These are phyloP conservation scores for Plantago ovata DNA, from an alignment of 257 asterid species.

Conservation along the genomic window DNA sequence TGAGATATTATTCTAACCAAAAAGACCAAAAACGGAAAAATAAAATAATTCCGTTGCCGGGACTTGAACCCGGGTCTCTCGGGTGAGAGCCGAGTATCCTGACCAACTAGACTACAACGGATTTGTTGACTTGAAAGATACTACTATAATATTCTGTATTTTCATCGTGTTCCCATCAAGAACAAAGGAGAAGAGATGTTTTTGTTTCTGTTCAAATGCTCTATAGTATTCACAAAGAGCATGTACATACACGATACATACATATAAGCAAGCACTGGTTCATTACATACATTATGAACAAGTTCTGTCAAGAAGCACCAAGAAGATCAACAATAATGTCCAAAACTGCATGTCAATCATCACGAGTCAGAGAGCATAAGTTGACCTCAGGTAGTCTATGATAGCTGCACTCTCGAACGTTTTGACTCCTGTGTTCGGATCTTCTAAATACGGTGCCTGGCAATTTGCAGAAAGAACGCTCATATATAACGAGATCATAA, in stretches of 20 bases:
- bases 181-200: no score
- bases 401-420: conserved; percentile 98
- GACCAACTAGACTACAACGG: conserved; percentile 90
- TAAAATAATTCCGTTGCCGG: conserved; percentile 69
- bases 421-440: conserved; percentile 86
- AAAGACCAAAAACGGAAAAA: no score
- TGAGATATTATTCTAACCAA: no score
- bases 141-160: no score
- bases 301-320: background rate
- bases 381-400: conserved; percentile 70
- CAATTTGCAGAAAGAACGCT: no score
- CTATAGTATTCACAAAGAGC: background rate
- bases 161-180: no score
- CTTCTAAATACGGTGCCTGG: conserved; percentile 92
- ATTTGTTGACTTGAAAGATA: no score
- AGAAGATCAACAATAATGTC: background rate
- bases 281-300: conserved; percentile 1
- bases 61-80: conserved; percentile 93
- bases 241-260: background rate
- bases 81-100: conserved; percentile 99
- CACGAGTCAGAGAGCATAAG: conserved; percentile 54
- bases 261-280: background rate
- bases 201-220: no score
- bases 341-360: background rate
- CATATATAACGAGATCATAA: background rate